Evolutionary conservation across 176 grass and related monocot species (phyloP).

Genomic region (Ensete ventricosum): DNA sequence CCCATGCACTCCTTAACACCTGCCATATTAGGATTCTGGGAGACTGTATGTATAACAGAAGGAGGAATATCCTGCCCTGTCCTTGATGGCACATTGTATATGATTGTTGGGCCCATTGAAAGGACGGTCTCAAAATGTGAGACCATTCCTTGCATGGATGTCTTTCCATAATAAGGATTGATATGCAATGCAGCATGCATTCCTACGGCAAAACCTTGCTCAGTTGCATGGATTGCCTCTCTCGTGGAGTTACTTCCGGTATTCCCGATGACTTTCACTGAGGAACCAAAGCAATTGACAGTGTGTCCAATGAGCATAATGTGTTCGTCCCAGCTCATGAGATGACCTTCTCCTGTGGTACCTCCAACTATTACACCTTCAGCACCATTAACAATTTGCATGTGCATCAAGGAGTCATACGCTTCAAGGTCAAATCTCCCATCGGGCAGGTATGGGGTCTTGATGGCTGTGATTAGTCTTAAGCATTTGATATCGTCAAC

Average conservation of each 20-base stretch:
- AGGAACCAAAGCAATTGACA: constrained; percentile 89
- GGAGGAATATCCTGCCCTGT: constrained; percentile 77
- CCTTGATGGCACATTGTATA: constrained; percentile 73
- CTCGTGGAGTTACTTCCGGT: constrained; percentile 91
- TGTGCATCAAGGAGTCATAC: constrained; percentile 70
- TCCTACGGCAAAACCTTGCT: constrained; percentile 80
- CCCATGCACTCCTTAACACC: constrained; percentile 84
- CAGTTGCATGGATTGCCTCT: constrained; percentile 81
- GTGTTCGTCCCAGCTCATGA: constrained; percentile 99
- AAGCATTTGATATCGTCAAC: constrained; percentile 54
- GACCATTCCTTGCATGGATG: constrained; percentile 55
- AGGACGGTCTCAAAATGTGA: constrained; percentile 73
- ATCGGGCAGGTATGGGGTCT: constrained; percentile 95
- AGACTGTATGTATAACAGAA: constrained; percentile 41
- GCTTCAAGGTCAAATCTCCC: constrained; percentile 97
- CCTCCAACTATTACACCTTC: constrained; percentile 92
- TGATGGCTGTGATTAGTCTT: constrained; percentile 65
- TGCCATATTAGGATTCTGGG: constrained; percentile 50
- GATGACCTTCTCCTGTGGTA: constrained; percentile 85
- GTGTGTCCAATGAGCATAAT: constrained; percentile 96
- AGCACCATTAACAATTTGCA: constrained; percentile 58
- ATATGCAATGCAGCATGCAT: constrained; percentile 97
- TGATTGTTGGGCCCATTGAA: constrained; percentile 72
- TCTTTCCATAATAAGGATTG: constrained; percentile 95
- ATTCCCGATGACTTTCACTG: constrained; percentile 90